Base-by-base conservation (phyloP, 2,329 filamentous ascomycete genomes). In the Davidsoniella eucalypti region DNA sequence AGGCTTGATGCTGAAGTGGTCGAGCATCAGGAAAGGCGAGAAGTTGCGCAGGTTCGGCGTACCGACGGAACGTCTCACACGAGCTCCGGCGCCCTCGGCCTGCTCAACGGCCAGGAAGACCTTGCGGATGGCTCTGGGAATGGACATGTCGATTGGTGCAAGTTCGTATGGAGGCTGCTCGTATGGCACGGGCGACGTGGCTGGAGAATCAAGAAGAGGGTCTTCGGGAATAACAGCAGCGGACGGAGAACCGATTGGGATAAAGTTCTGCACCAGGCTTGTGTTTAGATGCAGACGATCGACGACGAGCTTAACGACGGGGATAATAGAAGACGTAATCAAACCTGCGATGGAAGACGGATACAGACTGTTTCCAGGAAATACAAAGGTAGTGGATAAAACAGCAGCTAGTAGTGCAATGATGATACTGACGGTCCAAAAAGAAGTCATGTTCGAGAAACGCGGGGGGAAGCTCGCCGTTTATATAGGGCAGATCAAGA, bases 21-120 rank as follows among this genome's bases (percentile, higher is more conserved):
- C 90, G 44, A 95, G 83, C 87, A 96, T 94, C 42, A 95, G 73
- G 67, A 96, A 95, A 0, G 90, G 92, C 12, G 81, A 85, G 64
- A 96, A 82, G 69, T 94, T 87, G 60, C 81, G 79, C 18, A 96
- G 73, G 56, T 83, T 74, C 4, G 84, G 74, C 1, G 87, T 94
- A 57, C 90, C 90, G 56, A 96, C 84, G 40, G 84, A 88, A 52
- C 90, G 80, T 55, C 90, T 79, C 12, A 96, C 90, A 55, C 80
- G 75, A 4, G 90, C 90, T 51, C 92, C 90, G 0, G 81, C 86
- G 41, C 90, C 90, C 65, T 96, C 90, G 25, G 84, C 70, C 65
- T 94, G 85, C 65, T 94, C 87, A 53, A 82, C 66, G 54, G 90
- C 90, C 42, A 87, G 73, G 65, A 95, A 88, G 57, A 83, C 78